Conservation (phyloP, 1,284 basidiomycete species). For the Pseudozyma pruni region DNA sequence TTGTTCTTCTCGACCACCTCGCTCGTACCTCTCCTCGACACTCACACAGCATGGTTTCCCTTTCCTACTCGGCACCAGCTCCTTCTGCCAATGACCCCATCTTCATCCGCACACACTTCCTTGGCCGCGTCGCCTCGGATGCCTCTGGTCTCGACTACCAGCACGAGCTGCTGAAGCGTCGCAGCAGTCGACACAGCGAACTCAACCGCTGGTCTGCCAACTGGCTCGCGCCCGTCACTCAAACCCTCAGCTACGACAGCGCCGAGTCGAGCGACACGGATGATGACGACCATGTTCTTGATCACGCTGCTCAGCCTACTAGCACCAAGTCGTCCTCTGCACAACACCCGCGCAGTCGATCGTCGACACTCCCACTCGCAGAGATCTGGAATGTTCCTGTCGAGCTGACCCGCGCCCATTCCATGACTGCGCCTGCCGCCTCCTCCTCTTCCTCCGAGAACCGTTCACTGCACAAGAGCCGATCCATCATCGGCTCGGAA, state of each 20-base stretch:
- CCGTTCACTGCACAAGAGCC: constrained; percentile 18
- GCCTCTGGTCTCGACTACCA: constrained; percentile 39
- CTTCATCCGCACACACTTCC: constrained; percentile 46
- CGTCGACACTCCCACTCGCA: constrained; percentile 25
- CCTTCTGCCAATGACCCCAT: constrained; percentile 39
- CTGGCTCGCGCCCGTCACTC: constrained; percentile 36
- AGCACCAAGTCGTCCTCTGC: constrained; percentile 1
- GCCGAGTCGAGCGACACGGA: constrained; percentile 39
- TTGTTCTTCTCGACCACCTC: background rate
- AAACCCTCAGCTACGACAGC: constrained; percentile 27
- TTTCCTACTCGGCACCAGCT: constrained; percentile 20
- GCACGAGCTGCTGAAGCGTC: constrained; percentile 34
- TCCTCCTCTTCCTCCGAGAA: constrained; percentile 12
- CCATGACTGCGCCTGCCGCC: constrained; percentile 21
- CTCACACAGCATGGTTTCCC: constrained; percentile 32
- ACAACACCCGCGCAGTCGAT: constrained; percentile 17
- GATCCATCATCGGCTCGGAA: constrained; percentile 13
- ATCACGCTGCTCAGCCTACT: background rate
- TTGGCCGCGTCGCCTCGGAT: constrained; percentile 44
- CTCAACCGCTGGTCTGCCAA: constrained; percentile 31
- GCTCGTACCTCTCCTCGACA: background rate
- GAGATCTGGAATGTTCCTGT: constrained; percentile 1
- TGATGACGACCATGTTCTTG: constrained; percentile 18
- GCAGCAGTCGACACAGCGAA: constrained; percentile 40
- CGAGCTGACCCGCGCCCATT: constrained; percentile 29